These are phyloP conservation scores for Coniophora puteana DNA, from an alignment of 1,284 basidiomycete species.

Conservation along the genomic window DNA sequence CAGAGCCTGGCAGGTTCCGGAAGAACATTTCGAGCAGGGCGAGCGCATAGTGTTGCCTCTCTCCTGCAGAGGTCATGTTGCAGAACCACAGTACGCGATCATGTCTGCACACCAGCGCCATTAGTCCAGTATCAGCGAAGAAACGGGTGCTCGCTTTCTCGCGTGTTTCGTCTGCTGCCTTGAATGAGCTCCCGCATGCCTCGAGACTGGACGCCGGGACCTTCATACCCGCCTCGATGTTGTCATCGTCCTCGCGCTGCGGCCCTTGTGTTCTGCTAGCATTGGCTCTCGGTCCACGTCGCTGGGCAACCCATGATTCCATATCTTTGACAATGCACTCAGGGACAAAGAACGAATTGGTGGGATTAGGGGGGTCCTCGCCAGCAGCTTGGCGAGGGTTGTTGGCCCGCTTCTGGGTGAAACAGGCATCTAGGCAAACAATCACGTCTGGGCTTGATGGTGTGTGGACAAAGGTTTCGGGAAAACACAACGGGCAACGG, in stretches of 20 bases:
- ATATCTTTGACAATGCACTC: conserved; percentile 5
- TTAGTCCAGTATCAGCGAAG: conserved; percentile 17
- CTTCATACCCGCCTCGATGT: conserved; percentile 6
- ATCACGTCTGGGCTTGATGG: conserved; percentile 11
- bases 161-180: conserved; percentile 17
- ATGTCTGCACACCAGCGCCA: conserved; percentile 22
- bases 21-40: conserved; percentile 13
- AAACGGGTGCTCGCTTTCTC: conserved; percentile 13
- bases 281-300: neutral
- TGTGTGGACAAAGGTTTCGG: neutral
- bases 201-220: conserved; percentile 4
- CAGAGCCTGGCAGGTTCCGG: neutral
- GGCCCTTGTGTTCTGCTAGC: neutral
- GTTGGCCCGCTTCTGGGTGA: conserved; percentile 7
- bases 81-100: conserved; percentile 16
- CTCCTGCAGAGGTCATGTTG: conserved; percentile 19
- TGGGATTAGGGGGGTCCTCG: conserved; percentile 4
- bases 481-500: conserved; percentile 11
- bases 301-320: conserved; percentile 3
- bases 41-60: conserved; percentile 20
- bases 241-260: neutral
- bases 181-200: conserved; percentile 15
- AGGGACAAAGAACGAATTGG: conserved; percentile 7
- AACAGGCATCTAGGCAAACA: conserved; percentile 10
- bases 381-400: neutral